These are phyloP conservation scores for Pseudodiploospora longispora DNA, from an alignment of 2,329 filamentous ascomycete species.

Conservation along the genomic window DNA sequence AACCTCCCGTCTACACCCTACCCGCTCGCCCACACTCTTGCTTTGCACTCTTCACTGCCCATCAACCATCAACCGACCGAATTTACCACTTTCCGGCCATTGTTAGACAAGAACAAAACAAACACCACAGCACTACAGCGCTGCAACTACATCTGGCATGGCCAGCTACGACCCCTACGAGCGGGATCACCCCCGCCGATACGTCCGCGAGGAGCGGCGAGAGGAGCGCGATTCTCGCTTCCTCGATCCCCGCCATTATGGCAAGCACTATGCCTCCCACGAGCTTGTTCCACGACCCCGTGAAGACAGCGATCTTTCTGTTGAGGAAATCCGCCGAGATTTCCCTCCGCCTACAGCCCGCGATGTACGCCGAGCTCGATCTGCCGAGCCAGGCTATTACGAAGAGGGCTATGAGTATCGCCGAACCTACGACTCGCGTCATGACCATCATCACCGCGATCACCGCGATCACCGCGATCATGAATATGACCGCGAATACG, in stretches of 20 bases:
- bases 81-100: too few species aligned
- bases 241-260: slow-evolving; percentile 43
- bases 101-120: too few species aligned
- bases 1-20: too few species aligned
- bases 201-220: slow-evolving; percentile 46
- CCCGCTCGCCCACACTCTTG: too few species aligned
- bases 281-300: slow-evolving; percentile 52
- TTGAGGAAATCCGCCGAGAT: slow-evolving; percentile 79
- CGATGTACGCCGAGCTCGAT: slow-evolving; percentile 54
- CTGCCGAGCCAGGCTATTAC: slow-evolving; percentile 52
- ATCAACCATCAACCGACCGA: too few species aligned
- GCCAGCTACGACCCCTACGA: slow-evolving; percentile 49
- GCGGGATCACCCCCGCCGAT: slow-evolving; percentile 40
- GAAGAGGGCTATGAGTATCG: slow-evolving; percentile 43
- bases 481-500: slow-evolving; percentile 28
- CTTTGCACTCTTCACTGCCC: too few species aligned
- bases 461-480: slow-evolving; percentile 24
- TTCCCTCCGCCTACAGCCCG: slow-evolving; percentile 62
- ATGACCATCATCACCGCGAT: slow-evolving; percentile 25
- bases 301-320: slow-evolving; percentile 64
- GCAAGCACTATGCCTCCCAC: slow-evolving; percentile 35
- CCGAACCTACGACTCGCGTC: slow-evolving; percentile 41
- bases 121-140: too few species aligned
- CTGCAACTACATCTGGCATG: slow-evolving; percentile 16
- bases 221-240: slow-evolving; percentile 46